Evolutionary conservation across 257 asterid species (phyloP).

Genomic region (Perilla frutescens): DNA sequence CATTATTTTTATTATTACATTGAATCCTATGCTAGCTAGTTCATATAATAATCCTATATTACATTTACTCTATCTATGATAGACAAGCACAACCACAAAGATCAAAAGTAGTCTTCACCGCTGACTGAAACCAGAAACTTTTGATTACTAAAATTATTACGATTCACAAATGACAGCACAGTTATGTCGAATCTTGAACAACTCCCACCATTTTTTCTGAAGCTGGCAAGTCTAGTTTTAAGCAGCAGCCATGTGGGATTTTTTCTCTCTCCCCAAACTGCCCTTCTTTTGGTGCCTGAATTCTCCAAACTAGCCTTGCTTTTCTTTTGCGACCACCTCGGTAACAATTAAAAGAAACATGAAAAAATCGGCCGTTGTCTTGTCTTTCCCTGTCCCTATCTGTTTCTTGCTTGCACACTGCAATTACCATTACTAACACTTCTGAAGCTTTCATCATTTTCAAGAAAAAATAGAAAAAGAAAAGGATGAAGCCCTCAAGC

Average conservation of each 20-base stretch:
- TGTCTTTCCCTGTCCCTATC: constrained; percentile 25
- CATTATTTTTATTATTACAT: no score
- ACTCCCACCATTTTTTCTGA: constrained; percentile 17
- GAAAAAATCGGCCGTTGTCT: constrained; percentile 22
- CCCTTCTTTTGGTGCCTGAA: constrained; percentile 26
- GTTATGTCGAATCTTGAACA: constrained; percentile 11
- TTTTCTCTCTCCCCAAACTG: constrained; percentile 34
- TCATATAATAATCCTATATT: no score
- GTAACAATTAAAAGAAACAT: background rate
- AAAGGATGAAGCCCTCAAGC: background rate
- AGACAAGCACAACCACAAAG: background rate
- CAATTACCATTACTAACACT: constrained; percentile 32
- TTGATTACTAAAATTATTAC: constrained; percentile 15
- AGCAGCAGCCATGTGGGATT: constrained; percentile 32
- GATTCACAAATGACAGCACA: constrained; percentile 10
- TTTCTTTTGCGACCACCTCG: background rate
- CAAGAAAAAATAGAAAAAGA: no score
- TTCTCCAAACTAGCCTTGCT: constrained; percentile 33
- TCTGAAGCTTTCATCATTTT: constrained; percentile 27
- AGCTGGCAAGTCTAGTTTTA: background rate
- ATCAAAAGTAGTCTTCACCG: constrained; percentile 23
- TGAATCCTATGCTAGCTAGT: no score
- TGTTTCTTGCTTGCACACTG: constrained; percentile 39
- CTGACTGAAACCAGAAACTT: background rate
- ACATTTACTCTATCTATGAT: background rate